Evolutionary conservation across 768 basidiomycete genomes (phyloP).

Genomic region (Russula brevipes): DNA sequence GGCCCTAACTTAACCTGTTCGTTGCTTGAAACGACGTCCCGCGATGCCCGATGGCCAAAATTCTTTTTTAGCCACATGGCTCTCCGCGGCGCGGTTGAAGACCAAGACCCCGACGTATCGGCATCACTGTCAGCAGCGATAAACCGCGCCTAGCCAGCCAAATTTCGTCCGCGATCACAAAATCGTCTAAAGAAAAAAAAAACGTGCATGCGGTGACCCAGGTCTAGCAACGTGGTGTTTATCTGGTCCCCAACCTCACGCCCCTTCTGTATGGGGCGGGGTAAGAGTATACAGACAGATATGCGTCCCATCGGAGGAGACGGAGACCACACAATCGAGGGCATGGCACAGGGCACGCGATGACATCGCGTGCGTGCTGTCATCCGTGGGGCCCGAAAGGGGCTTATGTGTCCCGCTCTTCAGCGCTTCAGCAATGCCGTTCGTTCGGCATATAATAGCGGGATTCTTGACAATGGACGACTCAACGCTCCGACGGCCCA

Average conservation of each 20-base stretch:
- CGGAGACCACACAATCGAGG: constrained; percentile 5
- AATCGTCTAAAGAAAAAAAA: not conserved
- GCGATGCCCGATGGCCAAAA: too few species aligned
- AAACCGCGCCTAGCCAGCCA: not conserved
- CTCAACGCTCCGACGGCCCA: not conserved
- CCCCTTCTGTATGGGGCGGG: not conserved
- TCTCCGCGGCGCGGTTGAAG: constrained; percentile 7
- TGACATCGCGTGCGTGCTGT: too few species aligned
- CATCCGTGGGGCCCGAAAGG: not conserved
- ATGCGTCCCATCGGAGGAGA: not conserved
- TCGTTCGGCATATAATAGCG: not conserved
- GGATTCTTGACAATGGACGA: not conserved
- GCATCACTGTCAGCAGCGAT: constrained; percentile 10
- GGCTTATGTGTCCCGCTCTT: not conserved
- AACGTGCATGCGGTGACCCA: not conserved
- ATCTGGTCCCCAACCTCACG: not conserved
- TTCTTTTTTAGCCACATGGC: constrained; percentile 7
- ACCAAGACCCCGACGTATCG: constrained; percentile 9
- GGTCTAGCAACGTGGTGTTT: not conserved
- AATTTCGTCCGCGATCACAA: not conserved
- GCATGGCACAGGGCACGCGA: too few species aligned
- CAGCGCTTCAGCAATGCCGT: not conserved
- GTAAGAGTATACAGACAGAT: not conserved
- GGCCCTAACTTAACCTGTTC: too few species aligned
- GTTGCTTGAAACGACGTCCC: too few species aligned